A percentile compares a stretch with the other conserved stretches of the same genome.
These are phyloP conservation scores for Tephrocybe sp. DNA, from an alignment of 768 basidiomycete genomes.

Conservation along the genomic window DNA sequence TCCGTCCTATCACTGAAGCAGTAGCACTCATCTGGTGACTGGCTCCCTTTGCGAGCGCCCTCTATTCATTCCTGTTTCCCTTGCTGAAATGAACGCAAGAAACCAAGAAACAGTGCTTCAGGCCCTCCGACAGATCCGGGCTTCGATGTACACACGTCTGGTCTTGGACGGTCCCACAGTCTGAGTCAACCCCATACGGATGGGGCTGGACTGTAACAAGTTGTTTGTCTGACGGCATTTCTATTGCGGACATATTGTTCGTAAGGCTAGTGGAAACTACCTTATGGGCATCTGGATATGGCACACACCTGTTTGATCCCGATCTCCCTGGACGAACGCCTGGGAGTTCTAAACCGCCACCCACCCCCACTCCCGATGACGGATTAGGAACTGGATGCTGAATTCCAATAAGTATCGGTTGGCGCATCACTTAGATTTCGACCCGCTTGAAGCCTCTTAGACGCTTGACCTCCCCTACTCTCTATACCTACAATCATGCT, in stretches of 20 bases:
- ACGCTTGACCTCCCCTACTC: conserved; percentile 15
- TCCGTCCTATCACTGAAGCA: conserved; percentile 1
- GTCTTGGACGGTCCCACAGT: conserved; percentile 5
- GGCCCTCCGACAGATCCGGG: conserved; percentile 23
- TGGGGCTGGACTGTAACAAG: conserved; percentile 9
- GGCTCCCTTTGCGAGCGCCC: not conserved
- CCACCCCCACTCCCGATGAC: conserved; percentile 25
- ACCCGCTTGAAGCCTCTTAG: conserved; percentile 15
- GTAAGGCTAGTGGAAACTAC: conserved; percentile 21
- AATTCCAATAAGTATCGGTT: conserved; percentile 18
- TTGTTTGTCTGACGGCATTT: conserved; percentile 26
- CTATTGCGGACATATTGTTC: conserved; percentile 18
- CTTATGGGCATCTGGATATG: conserved; percentile 20
- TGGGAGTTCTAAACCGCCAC: conserved; percentile 22
- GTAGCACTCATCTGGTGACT: not conserved
- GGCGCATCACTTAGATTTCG: conserved; percentile 23
- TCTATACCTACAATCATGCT: conserved; percentile 27
- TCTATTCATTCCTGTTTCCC: conserved; percentile 1
- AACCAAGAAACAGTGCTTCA: conserved; percentile 6
- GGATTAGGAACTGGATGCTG: conserved; percentile 18
- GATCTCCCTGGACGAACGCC: conserved; percentile 17
- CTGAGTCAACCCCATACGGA: conserved; percentile 19
- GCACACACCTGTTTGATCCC: conserved; percentile 23
- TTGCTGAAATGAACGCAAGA: conserved; percentile 10
- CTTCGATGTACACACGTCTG: conserved; percentile 9